These are phyloP conservation scores for Cryptococcus hybrid DNA, from an alignment of 1,284 basidiomycete genomes.

Conservation along the genomic window DNA sequence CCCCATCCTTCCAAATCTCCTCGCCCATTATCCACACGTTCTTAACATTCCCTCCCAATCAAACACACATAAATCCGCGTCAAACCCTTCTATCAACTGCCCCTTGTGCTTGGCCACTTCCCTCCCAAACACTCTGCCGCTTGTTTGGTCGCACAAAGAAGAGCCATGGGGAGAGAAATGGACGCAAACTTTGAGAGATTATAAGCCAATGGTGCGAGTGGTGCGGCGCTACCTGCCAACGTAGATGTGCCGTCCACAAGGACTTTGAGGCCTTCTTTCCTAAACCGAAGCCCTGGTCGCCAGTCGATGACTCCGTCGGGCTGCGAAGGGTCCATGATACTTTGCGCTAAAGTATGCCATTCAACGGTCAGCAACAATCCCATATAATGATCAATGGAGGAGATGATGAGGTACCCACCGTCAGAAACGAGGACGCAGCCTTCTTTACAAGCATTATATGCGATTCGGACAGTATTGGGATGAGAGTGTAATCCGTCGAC, in stretches of 20 bases:
- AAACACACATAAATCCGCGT: conserved; percentile 78
- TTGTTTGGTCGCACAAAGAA: conserved; percentile 78
- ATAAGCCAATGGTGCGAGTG: conserved; percentile 59
- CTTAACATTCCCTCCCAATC: conserved; percentile 62
- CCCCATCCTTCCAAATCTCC: conserved; percentile 55
- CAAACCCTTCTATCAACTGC: conserved; percentile 69
- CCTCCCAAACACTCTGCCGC: conserved; percentile 76
- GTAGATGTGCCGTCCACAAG: conserved; percentile 81
- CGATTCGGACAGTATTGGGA: conserved; percentile 81
- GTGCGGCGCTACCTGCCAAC: conserved; percentile 61
- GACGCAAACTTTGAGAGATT: conserved; percentile 81
- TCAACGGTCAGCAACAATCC: neutral
- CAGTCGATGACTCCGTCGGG: conserved; percentile 81
- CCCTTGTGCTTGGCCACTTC: conserved; percentile 69
- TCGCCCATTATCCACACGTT: conserved; percentile 78
- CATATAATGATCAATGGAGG: neutral
- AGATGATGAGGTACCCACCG: conserved; percentile 54
- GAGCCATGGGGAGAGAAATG: conserved; percentile 74
- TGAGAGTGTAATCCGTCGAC: conserved; percentile 89
- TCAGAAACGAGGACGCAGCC: conserved; percentile 87
- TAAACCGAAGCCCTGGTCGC: conserved; percentile 66
- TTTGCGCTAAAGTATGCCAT: conserved; percentile 33
- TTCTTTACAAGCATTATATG: conserved; percentile 75
- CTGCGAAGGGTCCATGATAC: conserved; percentile 78
- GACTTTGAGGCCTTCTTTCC: conserved; percentile 76